Conservation (phyloP, 1,284 basidiomycete species). For the Heterobasidion parviporum region DNA sequence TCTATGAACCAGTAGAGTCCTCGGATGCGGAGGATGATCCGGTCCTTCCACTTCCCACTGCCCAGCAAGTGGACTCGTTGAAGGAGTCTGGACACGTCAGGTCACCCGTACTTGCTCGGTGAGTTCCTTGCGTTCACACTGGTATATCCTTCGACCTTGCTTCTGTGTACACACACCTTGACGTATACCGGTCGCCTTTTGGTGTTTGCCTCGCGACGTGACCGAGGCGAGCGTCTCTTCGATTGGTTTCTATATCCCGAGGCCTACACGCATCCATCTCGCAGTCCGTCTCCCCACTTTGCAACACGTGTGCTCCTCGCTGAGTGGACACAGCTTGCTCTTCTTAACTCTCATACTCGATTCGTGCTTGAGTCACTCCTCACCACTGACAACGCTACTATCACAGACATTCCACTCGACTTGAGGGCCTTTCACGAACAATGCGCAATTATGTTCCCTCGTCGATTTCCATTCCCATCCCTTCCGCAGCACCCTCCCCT, state of each 20-base stretch:
- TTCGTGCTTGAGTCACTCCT: neutral
- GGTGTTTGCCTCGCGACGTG: no score
- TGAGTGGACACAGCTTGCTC: neutral
- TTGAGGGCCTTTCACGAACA: slow-evolving; percentile 42
- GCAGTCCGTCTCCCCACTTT: no score
- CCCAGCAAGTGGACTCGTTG: neutral
- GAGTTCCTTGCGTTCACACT: neutral
- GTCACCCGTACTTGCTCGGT: slow-evolving; percentile 12
- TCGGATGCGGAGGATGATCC: neutral
- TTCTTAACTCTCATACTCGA: neutral
- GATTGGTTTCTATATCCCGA: no score
- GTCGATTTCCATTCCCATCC: slow-evolving; percentile 42
- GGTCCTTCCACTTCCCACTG: neutral
- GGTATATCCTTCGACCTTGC: no score
- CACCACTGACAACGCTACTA: neutral
- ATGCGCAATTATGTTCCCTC: slow-evolving; percentile 46
- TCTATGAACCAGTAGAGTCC: neutral
- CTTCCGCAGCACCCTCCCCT: slow-evolving; percentile 36
- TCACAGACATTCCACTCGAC: slow-evolving; percentile 35
- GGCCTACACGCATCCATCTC: no score
- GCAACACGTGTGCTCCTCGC: neutral
- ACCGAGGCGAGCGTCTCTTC: no score
- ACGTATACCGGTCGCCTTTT: no score
- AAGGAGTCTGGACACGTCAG: slow-evolving; percentile 7
- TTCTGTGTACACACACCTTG: no score